These are phyloP conservation scores for Blastobotrys elegans DNA, from an alignment of 1,139 yeast genomes.

Conservation along the genomic window DNA sequence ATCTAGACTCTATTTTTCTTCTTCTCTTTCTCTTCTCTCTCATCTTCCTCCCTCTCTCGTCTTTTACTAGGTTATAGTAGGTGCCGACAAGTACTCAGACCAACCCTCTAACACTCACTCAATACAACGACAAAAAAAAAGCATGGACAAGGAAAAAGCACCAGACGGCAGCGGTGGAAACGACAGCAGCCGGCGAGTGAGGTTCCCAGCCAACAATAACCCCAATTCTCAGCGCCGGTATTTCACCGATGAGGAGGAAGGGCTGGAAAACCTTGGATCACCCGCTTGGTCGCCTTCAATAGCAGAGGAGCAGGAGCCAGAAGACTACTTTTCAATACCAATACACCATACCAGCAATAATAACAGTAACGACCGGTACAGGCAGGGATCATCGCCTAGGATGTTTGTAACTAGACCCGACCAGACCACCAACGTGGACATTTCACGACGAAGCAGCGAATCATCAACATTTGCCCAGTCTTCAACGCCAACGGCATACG, in stretches of 20 bases:
- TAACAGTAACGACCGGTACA: neutral
- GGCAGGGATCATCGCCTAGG: conserved; percentile 4
- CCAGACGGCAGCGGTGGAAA: neutral
- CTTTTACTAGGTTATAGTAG: too few relatives aligned
- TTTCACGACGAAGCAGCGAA: conserved; percentile 6
- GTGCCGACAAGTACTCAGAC: too few relatives aligned
- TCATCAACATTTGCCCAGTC: neutral
- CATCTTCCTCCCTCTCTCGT: too few relatives aligned
- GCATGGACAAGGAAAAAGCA: too few relatives aligned
- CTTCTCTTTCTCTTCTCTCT: too few relatives aligned
- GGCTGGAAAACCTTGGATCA: neutral
- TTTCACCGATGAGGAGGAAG: conserved; percentile 27
- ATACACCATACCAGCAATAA: neutral
- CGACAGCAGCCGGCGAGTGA: conserved; percentile 20
- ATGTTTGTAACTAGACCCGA: conserved; percentile 15
- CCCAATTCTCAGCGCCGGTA: conserved; percentile 25
- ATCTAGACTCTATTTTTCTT: too few relatives aligned
- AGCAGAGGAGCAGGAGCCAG: conserved; percentile 12
- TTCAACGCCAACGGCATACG: neutral
- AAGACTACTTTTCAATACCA: conserved; percentile 12
- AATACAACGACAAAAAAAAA: too few relatives aligned
- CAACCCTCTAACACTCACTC: too few relatives aligned
- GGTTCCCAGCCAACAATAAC: conserved; percentile 31
- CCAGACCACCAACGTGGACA: conserved; percentile 8
- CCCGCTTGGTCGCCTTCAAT: conserved; percentile 7